A percentile compares a stretch with the other conserved stretches of the same genome.
Conservation (phyloP, 2,329 filamentous ascomycete genomes). For the Ophiostoma quercus region DNA sequence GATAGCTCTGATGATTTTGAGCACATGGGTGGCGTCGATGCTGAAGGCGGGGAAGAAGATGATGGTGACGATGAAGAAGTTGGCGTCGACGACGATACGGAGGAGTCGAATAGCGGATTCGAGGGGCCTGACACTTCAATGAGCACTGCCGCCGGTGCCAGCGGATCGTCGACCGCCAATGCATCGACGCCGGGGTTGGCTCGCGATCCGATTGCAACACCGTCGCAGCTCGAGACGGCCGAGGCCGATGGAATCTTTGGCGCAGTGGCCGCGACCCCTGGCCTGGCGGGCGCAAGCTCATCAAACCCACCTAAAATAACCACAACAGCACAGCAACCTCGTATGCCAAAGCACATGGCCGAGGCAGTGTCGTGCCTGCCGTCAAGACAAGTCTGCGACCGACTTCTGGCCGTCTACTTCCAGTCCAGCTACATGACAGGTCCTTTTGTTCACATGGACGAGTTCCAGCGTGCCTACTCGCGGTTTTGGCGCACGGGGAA, state of each 20-base stretch:
- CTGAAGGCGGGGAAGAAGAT: conserved; percentile 13
- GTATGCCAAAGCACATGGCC: conserved; percentile 30
- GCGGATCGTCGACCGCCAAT: background rate
- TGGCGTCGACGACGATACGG: conserved; percentile 13
- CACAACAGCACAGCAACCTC: background rate
- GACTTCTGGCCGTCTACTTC: conserved; percentile 38
- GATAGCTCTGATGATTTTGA: background rate
- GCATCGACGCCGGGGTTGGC: background rate
- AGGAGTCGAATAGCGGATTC: background rate
- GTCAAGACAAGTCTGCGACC: conserved; percentile 36
- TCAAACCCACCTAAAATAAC: background rate
- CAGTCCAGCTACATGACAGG: conserved; percentile 37
- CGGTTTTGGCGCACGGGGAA: conserved; percentile 40
- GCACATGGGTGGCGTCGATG: conserved; percentile 16
- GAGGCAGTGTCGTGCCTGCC: conserved; percentile 37
- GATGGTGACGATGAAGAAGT: background rate
- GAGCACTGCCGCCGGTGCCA: background rate
- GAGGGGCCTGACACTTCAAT: background rate
- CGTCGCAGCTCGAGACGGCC: conserved; percentile 22
- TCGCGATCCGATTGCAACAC: background rate
- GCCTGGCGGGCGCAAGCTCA: background rate
- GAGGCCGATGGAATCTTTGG: conserved; percentile 36
- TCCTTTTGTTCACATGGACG: conserved; percentile 39
- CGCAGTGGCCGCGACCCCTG: conserved; percentile 23
- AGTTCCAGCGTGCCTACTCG: conserved; percentile 47